phyloP scores from a whole-genome alignment of 2,329 filamentous ascomycete species.

The Xylaria sp. region DNA sequence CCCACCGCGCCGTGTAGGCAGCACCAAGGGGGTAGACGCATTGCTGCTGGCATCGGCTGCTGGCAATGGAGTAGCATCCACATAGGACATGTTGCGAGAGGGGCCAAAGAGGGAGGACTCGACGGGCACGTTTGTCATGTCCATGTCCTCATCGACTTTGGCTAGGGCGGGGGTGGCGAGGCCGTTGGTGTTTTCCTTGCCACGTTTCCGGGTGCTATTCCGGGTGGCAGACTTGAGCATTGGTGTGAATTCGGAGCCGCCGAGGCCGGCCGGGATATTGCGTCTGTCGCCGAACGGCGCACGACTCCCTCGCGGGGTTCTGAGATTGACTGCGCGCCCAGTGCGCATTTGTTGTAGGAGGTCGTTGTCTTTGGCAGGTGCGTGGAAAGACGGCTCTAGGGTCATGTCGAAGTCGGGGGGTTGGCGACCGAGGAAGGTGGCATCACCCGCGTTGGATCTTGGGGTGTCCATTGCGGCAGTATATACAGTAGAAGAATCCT shows the following conservation, averaged over 20 bases:
- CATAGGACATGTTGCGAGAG: slow-evolving; percentile 67
- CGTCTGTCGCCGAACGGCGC: slow-evolving; percentile 73
- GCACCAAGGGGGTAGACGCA: slow-evolving; percentile 80
- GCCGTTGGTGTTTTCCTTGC: slow-evolving; percentile 65
- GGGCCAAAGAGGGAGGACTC: slow-evolving; percentile 74
- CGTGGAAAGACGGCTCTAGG: slow-evolving; percentile 85
- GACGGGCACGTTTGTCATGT: slow-evolving; percentile 72
- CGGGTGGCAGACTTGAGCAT: slow-evolving; percentile 80
- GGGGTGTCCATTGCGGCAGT: slow-evolving; percentile 72
- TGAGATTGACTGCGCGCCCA: slow-evolving; percentile 64
- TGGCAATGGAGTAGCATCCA: slow-evolving; percentile 76
- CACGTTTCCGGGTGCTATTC: slow-evolving; percentile 71
- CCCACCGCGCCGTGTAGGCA: slow-evolving; percentile 67
- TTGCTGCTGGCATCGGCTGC: slow-evolving; percentile 79
- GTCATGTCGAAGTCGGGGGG: slow-evolving; percentile 79
- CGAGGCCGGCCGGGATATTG: slow-evolving; percentile 70
- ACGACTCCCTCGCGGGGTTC: slow-evolving; percentile 74
- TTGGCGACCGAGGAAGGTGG: slow-evolving; percentile 75
- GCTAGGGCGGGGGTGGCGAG: slow-evolving; percentile 73
- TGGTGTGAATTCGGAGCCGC: slow-evolving; percentile 87
- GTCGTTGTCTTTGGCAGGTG: slow-evolving; percentile 77
- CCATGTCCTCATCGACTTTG: slow-evolving; percentile 70
- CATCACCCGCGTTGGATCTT: slow-evolving; percentile 82
- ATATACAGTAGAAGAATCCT: slow-evolving; percentile 14
- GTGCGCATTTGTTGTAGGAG: slow-evolving; percentile 77